Evolutionary conservation across 495 filamentous ascomycete species (phyloP).

Genomic region (Poronia punctata): DNA sequence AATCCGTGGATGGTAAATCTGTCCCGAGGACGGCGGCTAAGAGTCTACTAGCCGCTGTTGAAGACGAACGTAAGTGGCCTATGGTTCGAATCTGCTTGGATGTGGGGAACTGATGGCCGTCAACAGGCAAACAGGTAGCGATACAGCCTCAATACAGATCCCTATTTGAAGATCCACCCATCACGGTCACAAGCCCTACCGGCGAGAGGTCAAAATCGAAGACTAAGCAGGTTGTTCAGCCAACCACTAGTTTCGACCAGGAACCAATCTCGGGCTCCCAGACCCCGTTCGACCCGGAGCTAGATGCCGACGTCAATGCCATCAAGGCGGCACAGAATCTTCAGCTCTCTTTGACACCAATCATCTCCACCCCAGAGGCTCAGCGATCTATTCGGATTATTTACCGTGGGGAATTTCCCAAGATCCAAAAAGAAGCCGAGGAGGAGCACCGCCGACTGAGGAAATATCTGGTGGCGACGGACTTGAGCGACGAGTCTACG

Average conservation of each 20-base stretch:
- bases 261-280: constrained; percentile 55
- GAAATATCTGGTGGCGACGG: constrained; percentile 88
- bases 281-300: constrained; percentile 79
- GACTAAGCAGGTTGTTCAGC: constrained; percentile 65
- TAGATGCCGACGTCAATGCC: constrained; percentile 75
- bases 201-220: constrained; percentile 46
- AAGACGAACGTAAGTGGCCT: constrained; percentile 66
- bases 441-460: constrained; percentile 70
- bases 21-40: constrained; percentile 32
- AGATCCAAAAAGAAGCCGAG: constrained; percentile 64
- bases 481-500: constrained; percentile 85
- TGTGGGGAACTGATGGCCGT: constrained; percentile 13
- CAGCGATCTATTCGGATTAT: constrained; percentile 82
- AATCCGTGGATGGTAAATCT: constrained; percentile 24
- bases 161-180: constrained; percentile 55
- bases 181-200: constrained; percentile 56
- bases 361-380: constrained; percentile 64
- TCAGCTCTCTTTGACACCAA: constrained; percentile 67
- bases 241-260: constrained; percentile 70
- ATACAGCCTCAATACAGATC: constrained; percentile 40
- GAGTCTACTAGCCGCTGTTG: constrained; percentile 60
- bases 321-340: constrained; percentile 81
- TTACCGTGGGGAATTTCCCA: constrained; percentile 73
- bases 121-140: constrained; percentile 35
- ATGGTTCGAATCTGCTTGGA: neutral